Evolutionary conservation across 2,329 filamentous ascomycete species (phyloP).

Genomic region (Cladobotryum mycophilum): DNA sequence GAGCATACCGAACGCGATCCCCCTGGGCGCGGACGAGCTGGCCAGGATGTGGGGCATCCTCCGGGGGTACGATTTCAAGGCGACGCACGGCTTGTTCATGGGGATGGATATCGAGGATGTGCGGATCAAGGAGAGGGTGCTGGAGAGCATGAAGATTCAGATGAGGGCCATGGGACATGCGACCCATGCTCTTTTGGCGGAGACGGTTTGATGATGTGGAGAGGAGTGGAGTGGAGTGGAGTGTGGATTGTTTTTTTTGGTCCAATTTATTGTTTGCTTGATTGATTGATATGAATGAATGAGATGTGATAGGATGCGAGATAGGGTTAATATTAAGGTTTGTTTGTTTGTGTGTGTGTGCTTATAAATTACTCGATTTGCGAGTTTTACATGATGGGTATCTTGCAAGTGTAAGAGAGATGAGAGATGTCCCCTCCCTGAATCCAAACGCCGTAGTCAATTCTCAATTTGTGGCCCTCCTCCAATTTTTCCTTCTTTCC

Average conservation of each 20-base stretch:
- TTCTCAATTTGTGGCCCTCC: too few relatives aligned
- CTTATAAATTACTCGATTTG: neutral
- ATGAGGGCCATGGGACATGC: slow-evolving; percentile 44
- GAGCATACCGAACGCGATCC: slow-evolving; percentile 71
- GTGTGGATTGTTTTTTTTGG: too few relatives aligned
- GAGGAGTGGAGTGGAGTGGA: too few relatives aligned
- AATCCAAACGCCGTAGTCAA: too few relatives aligned
- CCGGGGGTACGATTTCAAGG: slow-evolving; percentile 53
- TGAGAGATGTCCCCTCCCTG: too few relatives aligned
- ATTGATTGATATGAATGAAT: neutral
- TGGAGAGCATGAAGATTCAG: slow-evolving; percentile 75
- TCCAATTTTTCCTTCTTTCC: too few relatives aligned
- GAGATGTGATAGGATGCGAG: neutral
- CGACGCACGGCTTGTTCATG: slow-evolving; percentile 62
- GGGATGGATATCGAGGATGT: slow-evolving; percentile 53
- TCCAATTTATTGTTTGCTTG: too few relatives aligned
- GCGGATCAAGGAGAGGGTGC: slow-evolving; percentile 56
- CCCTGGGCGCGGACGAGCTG: slow-evolving; percentile 58
- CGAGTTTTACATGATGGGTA: too few relatives aligned
- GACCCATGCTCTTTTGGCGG: slow-evolving; percentile 33
- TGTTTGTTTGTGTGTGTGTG: too few relatives aligned
- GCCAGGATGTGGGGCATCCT: slow-evolving; percentile 64
- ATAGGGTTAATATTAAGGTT: neutral
- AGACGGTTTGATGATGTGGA: slow-evolving; percentile 12
- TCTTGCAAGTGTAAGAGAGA: too few relatives aligned